Conservation (phyloP, 257 asterid genomes). For the Hygrophila difformis region DNA sequence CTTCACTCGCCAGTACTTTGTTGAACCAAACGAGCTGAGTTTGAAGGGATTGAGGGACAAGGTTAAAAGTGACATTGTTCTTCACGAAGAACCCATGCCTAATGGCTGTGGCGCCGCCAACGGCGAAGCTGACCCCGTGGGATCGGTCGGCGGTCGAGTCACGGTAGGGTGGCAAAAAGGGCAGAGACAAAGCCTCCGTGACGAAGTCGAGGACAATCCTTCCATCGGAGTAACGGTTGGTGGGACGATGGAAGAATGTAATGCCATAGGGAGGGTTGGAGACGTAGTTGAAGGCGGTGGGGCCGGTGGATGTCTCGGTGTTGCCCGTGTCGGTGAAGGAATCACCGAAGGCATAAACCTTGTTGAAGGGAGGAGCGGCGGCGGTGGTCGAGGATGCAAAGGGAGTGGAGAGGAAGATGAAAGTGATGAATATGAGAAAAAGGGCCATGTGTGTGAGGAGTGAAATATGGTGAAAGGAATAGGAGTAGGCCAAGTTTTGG, state of each 20-base stretch:
- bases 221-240: constrained; percentile 89
- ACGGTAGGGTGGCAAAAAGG: constrained; percentile 54
- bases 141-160: constrained; percentile 22
- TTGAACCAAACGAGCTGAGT: constrained; percentile 47
- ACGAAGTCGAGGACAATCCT: constrained; percentile 73
- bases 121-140: constrained; percentile 62
- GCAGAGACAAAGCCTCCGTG: constrained; percentile 44
- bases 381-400: too few relatives aligned
- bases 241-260: constrained; percentile 79
- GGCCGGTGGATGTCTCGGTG: constrained; percentile 65
- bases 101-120: constrained; percentile 54
- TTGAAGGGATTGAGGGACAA: constrained; percentile 33
- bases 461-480: too few relatives aligned
- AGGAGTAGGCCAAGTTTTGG: too few relatives aligned
- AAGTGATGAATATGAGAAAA: not conserved
- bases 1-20: constrained; percentile 13
- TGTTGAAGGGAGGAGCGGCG: constrained; percentile 31
- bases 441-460: too few relatives aligned
- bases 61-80: constrained; percentile 32
- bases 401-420: not conserved
- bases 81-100: constrained; percentile 29
- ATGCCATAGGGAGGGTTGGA: constrained; percentile 73
- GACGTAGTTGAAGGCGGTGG: constrained; percentile 53
- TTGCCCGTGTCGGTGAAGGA: constrained; percentile 95
- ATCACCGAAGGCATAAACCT: constrained; percentile 73